Conservation (phyloP, 306 rosid genomes). For the Cucurbita ficifolia region DNA sequence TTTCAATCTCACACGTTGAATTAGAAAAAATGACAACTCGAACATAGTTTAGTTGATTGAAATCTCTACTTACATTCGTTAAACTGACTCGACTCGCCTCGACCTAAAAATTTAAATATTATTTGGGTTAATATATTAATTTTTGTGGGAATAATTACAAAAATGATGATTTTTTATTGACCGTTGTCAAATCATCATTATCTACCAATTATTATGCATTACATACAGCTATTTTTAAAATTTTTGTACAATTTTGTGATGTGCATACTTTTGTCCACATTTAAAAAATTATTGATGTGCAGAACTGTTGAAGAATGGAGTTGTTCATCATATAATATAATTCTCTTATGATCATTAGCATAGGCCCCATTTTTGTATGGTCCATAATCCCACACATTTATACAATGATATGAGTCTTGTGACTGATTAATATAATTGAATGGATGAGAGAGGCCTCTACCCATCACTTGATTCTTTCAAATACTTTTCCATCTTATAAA, state of each 20-base stretch:
- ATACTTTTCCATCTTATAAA: background rate
- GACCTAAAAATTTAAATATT: background rate
- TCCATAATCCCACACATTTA: background rate
- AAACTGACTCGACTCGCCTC: too few relatives aligned
- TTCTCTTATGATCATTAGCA: background rate
- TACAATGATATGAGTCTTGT: background rate
- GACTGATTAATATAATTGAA: background rate
- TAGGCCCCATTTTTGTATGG: slow-evolving; percentile 4
- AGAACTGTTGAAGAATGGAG: background rate
- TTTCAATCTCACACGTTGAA: too few relatives aligned
- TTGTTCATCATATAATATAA: background rate
- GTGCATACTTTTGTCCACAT: slow-evolving; percentile 1
- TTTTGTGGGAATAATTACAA: background rate
- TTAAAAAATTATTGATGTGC: background rate
- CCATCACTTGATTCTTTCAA: background rate
- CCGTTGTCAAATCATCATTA: background rate
- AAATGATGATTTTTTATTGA: background rate
- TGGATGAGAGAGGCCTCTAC: background rate
- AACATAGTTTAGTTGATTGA: too few relatives aligned
- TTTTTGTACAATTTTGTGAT: background rate
- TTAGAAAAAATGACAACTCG: too few relatives aligned
- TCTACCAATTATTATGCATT: background rate
- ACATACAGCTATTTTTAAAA: background rate
- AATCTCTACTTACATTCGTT: too few relatives aligned
- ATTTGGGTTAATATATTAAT: background rate